phyloP scores from a whole-genome alignment of 2,329 filamentous ascomycete genomes.

The Cryphonectria carpinicola region DNA sequence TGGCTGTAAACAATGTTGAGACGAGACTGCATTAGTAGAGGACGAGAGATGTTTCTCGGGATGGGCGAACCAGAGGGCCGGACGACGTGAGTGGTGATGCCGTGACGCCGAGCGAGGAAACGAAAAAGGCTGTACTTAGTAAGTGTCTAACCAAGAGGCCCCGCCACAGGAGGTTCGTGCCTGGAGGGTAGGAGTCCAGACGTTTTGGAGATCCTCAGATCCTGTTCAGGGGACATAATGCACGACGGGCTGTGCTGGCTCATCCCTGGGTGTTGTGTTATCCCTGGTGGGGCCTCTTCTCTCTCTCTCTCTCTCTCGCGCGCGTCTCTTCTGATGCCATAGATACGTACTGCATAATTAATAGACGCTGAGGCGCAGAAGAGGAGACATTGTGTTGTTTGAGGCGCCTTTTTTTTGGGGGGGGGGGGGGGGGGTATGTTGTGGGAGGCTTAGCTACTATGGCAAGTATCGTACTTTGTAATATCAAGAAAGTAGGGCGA shows the following conservation, averaged over 20 bases:
- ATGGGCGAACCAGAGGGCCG: slow-evolving; percentile 10
- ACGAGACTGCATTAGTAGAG: slow-evolving; percentile 5
- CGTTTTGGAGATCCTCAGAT: slow-evolving; percentile 15
- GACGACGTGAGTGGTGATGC: not conserved
- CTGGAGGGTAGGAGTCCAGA: not conserved
- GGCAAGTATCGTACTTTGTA: no score
- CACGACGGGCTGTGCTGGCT: not conserved
- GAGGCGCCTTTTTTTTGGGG: not conserved
- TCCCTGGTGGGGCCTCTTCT: not conserved
- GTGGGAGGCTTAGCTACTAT: no score
- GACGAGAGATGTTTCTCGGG: slow-evolving; percentile 13
- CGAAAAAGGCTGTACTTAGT: not conserved
- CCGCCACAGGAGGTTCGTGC: slow-evolving; percentile 1
- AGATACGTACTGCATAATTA: not conserved
- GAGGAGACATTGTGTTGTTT: not conserved
- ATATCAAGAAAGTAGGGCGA: no score
- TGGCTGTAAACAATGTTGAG: slow-evolving; percentile 16
- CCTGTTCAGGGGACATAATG: not conserved
- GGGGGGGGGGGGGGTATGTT: no score
- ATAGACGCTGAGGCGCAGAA: not conserved
- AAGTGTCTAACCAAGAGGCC: not conserved
- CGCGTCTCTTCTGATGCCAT: not conserved
- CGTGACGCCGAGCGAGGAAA: slow-evolving; percentile 3
- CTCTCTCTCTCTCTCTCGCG: not conserved
- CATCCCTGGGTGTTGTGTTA: no score